A percentile compares a stretch with the other conserved stretches of the same genome.
Evolutionary conservation across 345 rosid genomes (phyloP).

Genomic region (Pugionium cornutum): DNA sequence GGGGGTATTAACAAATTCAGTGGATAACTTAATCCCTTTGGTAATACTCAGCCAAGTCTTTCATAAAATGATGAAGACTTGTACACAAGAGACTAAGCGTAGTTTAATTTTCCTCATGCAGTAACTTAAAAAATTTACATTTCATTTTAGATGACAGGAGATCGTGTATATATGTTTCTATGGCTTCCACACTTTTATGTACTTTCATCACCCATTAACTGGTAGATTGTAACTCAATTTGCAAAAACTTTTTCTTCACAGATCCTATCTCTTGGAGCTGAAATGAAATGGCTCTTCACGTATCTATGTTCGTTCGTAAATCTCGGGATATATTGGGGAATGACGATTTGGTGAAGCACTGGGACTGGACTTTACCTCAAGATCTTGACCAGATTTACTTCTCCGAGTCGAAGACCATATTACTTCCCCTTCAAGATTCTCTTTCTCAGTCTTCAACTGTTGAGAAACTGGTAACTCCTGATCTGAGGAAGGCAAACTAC

Average conservation of each 20-base stretch:
- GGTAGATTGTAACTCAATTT: background rate
- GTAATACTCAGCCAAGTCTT: background rate
- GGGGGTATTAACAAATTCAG: too few species aligned
- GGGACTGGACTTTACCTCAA: constrained; percentile 39
- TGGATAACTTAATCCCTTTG: background rate
- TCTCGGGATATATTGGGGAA: constrained; percentile 29
- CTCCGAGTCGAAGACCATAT: background rate
- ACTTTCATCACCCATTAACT: constrained; percentile 21
- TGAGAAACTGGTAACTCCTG: constrained; percentile 37
- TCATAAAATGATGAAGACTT: constrained; percentile 4
- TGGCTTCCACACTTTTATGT: constrained; percentile 13
- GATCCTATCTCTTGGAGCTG: background rate
- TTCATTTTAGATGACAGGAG: constrained; percentile 10
- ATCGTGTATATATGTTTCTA: constrained; percentile 4
- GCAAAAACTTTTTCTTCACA: background rate
- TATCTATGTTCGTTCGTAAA: constrained; percentile 35
- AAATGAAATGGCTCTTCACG: constrained; percentile 7
- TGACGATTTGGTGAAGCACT: constrained; percentile 36
- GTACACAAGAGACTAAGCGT: constrained; percentile 18
- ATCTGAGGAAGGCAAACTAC: constrained; percentile 24
- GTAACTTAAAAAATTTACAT: constrained; percentile 22
- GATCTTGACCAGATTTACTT: constrained; percentile 27
- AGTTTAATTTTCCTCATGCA: constrained; percentile 28
- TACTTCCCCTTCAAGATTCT: constrained; percentile 22
- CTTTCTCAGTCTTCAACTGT: constrained; percentile 31